These are phyloP conservation scores for Thalia dealbata DNA, from an alignment of 176 grass and related monocot genomes.

Conservation along the genomic window DNA sequence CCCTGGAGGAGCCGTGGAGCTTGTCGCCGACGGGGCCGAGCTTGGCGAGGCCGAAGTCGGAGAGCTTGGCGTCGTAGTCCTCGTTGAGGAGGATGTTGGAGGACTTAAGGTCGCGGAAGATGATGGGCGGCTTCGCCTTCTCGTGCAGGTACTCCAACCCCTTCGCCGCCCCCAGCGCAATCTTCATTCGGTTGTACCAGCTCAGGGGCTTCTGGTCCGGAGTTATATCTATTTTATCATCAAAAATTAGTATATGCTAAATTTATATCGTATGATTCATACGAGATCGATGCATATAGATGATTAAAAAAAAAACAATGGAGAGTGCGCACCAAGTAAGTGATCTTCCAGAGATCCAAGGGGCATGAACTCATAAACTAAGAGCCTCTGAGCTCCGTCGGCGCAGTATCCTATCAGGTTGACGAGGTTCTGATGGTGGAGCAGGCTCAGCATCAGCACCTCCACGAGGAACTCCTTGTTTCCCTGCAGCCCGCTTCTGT, in stretches of 20 bases:
- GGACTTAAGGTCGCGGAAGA: constrained; percentile 79
- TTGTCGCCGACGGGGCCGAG: constrained; percentile 39
- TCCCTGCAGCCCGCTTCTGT: constrained; percentile 62
- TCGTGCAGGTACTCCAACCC: constrained; percentile 84
- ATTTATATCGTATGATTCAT: too few species aligned
- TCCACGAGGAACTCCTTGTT: constrained; percentile 80
- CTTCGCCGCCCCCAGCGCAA: constrained; percentile 66
- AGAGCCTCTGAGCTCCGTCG: constrained; percentile 72
- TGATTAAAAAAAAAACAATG: neutral
- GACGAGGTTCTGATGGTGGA: constrained; percentile 79
- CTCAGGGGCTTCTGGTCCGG: constrained; percentile 46
- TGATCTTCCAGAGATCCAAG: constrained; percentile 65
- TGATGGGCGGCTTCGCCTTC: constrained; percentile 56
- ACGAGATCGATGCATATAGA: neutral
- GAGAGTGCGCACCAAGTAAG: constrained; percentile 43
- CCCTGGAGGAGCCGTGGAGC: constrained; percentile 40
- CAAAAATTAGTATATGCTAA: too few species aligned
- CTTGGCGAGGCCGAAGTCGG: constrained; percentile 79
- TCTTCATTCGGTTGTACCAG: constrained; percentile 79
- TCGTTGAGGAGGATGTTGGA: constrained; percentile 76
- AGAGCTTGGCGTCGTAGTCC: constrained; percentile 67
- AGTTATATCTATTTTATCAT: constrained; percentile 48
- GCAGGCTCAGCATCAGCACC: constrained; percentile 70
- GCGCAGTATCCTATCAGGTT: constrained; percentile 79
- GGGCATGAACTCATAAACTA: constrained; percentile 90